phyloP scores from a whole-genome alignment of 1,284 basidiomycete species.

The Taiwanofungus camphoratus region DNA sequence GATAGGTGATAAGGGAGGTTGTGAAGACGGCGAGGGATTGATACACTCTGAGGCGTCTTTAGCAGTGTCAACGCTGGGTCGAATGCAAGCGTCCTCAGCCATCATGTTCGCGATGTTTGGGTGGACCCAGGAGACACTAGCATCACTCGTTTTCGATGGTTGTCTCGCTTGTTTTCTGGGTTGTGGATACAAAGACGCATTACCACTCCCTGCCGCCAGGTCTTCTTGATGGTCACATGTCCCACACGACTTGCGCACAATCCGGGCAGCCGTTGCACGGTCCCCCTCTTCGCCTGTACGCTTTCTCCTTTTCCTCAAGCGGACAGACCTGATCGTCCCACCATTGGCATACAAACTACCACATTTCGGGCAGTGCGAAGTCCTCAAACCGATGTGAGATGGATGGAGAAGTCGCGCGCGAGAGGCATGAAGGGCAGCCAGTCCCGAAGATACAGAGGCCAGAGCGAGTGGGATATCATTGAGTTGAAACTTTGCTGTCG shows the following conservation, averaged over 20 bases:
- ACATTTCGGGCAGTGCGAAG: conserved; percentile 45
- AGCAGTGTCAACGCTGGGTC: too few species aligned
- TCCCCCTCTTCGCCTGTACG: conserved; percentile 3
- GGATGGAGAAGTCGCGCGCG: conserved; percentile 32
- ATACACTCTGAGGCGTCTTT: too few species aligned
- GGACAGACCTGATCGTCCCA: conserved; percentile 21
- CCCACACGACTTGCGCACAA: conserved; percentile 21
- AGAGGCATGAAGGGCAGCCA: conserved; percentile 56
- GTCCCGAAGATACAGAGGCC: conserved; percentile 42
- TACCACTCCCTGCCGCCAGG: conserved; percentile 12
- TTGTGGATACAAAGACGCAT: conserved; percentile 14
- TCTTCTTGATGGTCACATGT: conserved; percentile 22
- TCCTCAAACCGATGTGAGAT: conserved; percentile 17
- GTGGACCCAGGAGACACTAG: not conserved
- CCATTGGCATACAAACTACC: conserved; percentile 38
- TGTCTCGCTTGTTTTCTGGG: conserved; percentile 2
- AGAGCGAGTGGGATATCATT: conserved; percentile 43
- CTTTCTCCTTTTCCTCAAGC: conserved; percentile 11
- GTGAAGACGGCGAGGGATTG: not conserved
- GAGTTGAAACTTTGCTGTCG: conserved; percentile 43
- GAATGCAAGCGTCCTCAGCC: too few species aligned
- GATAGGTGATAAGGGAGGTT: too few species aligned
- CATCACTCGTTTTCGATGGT: not conserved
- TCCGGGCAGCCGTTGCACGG: conserved; percentile 7
- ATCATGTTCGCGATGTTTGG: not conserved